A percentile compares a stretch with the other conserved stretches of the same genome.
Conservation (phyloP, 345 rosid genomes). For the Kandelia obovata region DNA sequence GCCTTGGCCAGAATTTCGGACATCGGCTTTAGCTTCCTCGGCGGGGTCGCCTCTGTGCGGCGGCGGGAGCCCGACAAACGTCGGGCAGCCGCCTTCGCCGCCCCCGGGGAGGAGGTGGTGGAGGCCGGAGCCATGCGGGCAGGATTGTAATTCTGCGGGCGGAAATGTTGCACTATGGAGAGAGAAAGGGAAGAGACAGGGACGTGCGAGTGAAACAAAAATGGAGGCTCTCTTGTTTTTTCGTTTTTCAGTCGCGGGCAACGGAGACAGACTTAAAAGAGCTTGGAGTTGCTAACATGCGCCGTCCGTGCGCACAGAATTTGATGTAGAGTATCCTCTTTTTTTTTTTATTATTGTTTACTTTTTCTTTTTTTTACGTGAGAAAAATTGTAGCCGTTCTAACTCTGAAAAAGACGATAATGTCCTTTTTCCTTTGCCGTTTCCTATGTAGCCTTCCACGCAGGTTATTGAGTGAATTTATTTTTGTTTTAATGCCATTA, state of each 20-base stretch:
- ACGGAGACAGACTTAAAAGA: not conserved
- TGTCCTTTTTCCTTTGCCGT: no score
- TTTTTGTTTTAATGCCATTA: no score
- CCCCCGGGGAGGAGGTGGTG: constrained; percentile 17
- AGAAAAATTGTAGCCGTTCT: no score
- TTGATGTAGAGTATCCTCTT: constrained; percentile 24
- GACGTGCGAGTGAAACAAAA: not conserved
- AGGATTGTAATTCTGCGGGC: not conserved
- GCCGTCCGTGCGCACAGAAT: constrained; percentile 39
- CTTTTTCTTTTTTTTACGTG: no score
- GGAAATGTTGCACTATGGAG: constrained; percentile 2
- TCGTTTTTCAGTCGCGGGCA: constrained; percentile 15
- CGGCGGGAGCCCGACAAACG: constrained; percentile 36
- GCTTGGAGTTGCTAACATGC: constrained; percentile 22
- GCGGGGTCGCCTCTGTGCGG: constrained; percentile 53
- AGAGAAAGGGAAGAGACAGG: not conserved
- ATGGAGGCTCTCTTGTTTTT: not conserved
- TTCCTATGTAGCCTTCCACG: no score
- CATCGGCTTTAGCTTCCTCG: constrained; percentile 50
- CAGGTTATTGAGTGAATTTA: no score
- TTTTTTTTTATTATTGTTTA: no score
- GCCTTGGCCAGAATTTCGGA: constrained; percentile 55
- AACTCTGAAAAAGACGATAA: no score
- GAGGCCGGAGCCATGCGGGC: constrained; percentile 37
- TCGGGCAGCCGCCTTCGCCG: constrained; percentile 34